Evolutionary conservation across 352 stramenopile species (phyloP).

Genomic region (Phytophthora palmivora): DNA sequence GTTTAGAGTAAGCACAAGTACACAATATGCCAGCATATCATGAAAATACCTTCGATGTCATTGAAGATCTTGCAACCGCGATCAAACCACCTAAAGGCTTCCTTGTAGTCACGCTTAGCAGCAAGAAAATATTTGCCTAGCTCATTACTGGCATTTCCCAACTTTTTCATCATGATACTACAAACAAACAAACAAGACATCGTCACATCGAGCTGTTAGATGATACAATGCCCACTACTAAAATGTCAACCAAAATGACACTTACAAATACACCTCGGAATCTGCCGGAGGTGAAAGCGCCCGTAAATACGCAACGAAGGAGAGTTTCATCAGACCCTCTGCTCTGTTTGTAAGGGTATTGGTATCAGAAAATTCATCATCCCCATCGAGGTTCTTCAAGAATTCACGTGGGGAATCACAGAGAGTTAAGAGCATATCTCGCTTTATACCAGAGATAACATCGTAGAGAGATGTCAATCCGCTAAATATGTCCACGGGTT

Average conservation of each 20-base stretch:
- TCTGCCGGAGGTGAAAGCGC: conserved; percentile 66
- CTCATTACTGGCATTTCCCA: conserved; percentile 88
- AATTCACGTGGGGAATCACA: conserved; percentile 13
- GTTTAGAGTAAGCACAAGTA: no score
- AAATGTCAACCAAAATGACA: conserved; percentile 13
- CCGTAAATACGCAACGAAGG: conserved; percentile 74
- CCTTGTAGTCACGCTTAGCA: conserved; percentile 46
- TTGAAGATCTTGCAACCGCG: conserved; percentile 80
- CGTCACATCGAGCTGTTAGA: conserved; percentile 19
- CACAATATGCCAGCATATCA: not conserved
- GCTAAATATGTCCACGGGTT: conserved; percentile 22
- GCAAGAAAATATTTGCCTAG: conserved; percentile 77
- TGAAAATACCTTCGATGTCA: conserved; percentile 75
- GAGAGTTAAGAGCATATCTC: conserved; percentile 30
- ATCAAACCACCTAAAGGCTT: conserved; percentile 83
- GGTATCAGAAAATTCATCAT: conserved; percentile 6
- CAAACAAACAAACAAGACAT: conserved; percentile 23
- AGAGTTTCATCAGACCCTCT: conserved; percentile 53
- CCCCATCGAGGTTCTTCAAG: conserved; percentile 15
- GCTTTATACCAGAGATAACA: conserved; percentile 56
- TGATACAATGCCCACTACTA: conserved; percentile 2
- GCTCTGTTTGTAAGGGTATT: conserved; percentile 15
- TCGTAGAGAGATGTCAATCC: conserved; percentile 48
- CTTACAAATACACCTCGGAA: conserved; percentile 87
- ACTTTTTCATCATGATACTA: conserved; percentile 88